phyloP scores from a whole-genome alignment of 441 rosid species.

The Corymbia citriodora region DNA sequence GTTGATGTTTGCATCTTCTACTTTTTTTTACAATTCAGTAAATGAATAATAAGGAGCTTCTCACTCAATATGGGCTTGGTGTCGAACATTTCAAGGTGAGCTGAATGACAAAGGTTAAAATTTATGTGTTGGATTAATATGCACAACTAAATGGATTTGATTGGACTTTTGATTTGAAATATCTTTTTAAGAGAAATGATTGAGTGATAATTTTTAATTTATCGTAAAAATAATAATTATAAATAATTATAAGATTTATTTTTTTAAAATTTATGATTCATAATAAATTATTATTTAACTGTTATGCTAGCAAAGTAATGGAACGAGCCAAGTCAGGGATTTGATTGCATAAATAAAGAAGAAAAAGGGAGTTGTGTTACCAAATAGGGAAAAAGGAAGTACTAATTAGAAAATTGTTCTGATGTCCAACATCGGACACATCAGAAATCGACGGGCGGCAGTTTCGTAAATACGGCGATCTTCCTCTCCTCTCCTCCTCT shows the following conservation, averaged over 20 bases:
- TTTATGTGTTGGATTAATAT: too few species aligned
- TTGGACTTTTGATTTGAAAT: neutral
- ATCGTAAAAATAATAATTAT: too few species aligned
- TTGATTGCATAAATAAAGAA: neutral
- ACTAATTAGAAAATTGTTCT: neutral
- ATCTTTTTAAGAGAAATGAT: too few species aligned
- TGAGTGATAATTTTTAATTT: too few species aligned
- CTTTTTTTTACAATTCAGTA: neutral
- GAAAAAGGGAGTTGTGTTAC: too few species aligned
- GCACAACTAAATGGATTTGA: fast-evolving
- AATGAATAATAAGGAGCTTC: fast-evolving
- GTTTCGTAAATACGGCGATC: neutral
- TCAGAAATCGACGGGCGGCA: neutral
- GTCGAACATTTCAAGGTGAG: fast-evolving
- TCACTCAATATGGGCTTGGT: fast-evolving
- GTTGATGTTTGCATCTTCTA: fast-evolving
- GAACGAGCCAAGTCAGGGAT: neutral
- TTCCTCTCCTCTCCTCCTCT: neutral
- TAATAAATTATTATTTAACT: too few species aligned
- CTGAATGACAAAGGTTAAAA: fast-evolving
- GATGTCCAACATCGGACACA: fast-evolving
- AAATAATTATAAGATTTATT: too few species aligned
- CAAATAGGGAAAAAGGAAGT: neutral
- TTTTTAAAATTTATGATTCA: too few species aligned
- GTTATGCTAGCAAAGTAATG: neutral